Base-by-base conservation (phyloP, 2,329 filamentous ascomycete genomes). In the Pseudogymnoascus sp. region DNA sequence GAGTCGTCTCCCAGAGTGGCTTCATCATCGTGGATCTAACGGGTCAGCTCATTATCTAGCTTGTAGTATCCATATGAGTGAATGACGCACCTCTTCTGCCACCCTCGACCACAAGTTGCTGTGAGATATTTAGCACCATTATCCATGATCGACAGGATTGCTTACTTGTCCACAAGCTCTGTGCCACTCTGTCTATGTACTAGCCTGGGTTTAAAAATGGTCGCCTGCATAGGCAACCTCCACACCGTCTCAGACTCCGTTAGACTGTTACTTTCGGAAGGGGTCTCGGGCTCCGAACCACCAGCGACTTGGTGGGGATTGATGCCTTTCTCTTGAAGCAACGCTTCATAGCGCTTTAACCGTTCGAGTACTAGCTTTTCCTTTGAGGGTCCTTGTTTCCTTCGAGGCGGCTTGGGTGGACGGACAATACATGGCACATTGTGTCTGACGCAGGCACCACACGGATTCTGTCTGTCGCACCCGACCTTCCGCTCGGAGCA, bases 371-470 rank as follows among this genome's bases (percentile, higher is more conserved):
- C 12, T 5, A 56, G 14, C 11, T 67, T 42, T 12, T 67, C 63
- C 12, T 64, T 65, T 16, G 53, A n/a, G 18, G 12, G 53, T 40
- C 63, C 59, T 64, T 18, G 31, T 18, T 42, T 60, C 50, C 37
- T 63, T 61, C 64, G 46, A 16, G 64, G 59, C 40, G 44, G 63
- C 36, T 60, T 63, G 12, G 46, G 61, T 59, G 61, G 53, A 36
- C 60, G 42, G 16, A 50, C 28, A 61, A 59, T 59, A 21, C 63
- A 64, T 31, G 42, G 38, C 36, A 64, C 61, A 59, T 63, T 62
- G 37, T 60, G 50, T 64, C 77, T 80, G 53, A 69, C 64, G 62
- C 79, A 81, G 65, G 79, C 80, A 4, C 75, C 75, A 62, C 79
- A 81, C 0, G 77, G 77, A 1, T 70, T 67, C 21, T 66, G 64